Percentiles rank a stretch among this genome's conserved stretches.
phyloP scores from a whole-genome alignment of 2,329 filamentous ascomycete genomes.

The Biscogniauxia mediterranea region DNA sequence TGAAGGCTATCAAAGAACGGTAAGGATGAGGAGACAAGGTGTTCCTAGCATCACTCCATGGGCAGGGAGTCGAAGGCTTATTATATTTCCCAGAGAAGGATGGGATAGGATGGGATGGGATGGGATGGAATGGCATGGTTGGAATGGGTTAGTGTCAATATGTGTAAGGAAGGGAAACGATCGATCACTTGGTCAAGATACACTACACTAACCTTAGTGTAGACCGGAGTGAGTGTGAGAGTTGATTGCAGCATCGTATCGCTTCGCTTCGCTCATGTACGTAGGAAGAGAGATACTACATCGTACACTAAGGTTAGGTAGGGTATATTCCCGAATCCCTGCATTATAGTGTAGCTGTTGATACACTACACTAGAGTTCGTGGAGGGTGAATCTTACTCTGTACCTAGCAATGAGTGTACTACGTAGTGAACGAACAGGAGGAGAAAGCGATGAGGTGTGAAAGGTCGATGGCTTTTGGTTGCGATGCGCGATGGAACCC shows the following conservation, averaged over 20 bases:
- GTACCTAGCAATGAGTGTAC: no score
- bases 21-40: not conserved
- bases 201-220: no score
- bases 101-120: not conserved
- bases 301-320: no score
- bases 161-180: not conserved
- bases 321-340: not conserved
- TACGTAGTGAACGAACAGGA: not conserved
- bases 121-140: not conserved
- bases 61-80: not conserved
- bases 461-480: not conserved
- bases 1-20: not conserved
- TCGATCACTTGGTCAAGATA: not conserved
- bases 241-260: no score
- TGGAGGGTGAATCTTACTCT: not conserved
- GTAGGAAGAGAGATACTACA: no score
- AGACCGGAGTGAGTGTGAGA: no score
- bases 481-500: not conserved
- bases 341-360: not conserved
- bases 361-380: not conserved
- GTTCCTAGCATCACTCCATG: not conserved
- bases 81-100: not conserved
- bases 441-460: no score
- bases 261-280: no score
- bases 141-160: no score